phyloP scores from a whole-genome alignment of 371 early-diverging fungal genomes.

The Mucor irregularis region DNA sequence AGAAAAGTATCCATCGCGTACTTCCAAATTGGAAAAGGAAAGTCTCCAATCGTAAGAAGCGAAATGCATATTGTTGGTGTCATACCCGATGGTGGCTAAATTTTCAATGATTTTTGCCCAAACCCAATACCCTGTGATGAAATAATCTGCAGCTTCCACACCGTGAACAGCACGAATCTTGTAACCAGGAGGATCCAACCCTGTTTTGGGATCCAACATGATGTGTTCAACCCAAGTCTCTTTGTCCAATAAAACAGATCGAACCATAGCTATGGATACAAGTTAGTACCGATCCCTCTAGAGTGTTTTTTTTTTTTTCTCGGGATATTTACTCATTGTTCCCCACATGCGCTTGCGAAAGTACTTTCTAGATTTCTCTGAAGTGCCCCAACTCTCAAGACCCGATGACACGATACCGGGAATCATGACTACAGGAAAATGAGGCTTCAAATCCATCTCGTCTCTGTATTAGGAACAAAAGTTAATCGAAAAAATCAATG shows the following conservation, averaged over 20 bases:
- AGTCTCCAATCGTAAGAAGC: constrained; percentile 95
- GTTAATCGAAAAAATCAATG: neutral
- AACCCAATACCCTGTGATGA: constrained; percentile 89
- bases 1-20: constrained; percentile 85
- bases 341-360: constrained; percentile 96
- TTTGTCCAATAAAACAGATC: constrained; percentile 81
- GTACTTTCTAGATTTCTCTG: constrained; percentile 72
- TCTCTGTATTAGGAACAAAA: constrained; percentile 22
- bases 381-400: constrained; percentile 89
- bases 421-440: constrained; percentile 82
- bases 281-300: neutral
- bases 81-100: constrained; percentile 86
- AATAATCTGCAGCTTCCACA: constrained; percentile 92
- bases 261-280: constrained; percentile 65
- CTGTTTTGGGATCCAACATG: constrained; percentile 79
- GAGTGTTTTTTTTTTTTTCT: neutral
- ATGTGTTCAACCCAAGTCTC: constrained; percentile 85
- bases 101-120: constrained; percentile 89
- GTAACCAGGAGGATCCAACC: constrained; percentile 84
- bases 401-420: constrained; percentile 94
- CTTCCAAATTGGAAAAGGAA: constrained; percentile 78
- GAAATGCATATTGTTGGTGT: constrained; percentile 83
- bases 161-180: constrained; percentile 88
- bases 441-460: constrained; percentile 40
- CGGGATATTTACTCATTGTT: constrained; percentile 54